phyloP scores from a whole-genome alignment of 495 filamentous ascomycete genomes.

The Neurospora sp. region DNA sequence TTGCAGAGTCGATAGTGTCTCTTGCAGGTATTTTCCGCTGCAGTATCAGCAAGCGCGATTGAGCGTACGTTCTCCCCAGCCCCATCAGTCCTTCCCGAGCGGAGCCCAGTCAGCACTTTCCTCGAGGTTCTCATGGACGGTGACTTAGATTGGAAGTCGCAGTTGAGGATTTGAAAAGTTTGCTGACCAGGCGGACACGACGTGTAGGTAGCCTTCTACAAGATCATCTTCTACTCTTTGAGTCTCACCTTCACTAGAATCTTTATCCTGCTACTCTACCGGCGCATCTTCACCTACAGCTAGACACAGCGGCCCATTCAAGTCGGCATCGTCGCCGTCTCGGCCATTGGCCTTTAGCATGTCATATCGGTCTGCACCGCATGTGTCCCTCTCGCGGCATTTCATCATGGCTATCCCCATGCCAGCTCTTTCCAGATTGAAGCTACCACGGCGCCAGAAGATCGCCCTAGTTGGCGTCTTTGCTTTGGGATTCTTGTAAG shows the following conservation, averaged over 20 bases:
- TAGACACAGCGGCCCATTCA: conserved; percentile 16
- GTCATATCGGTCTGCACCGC: conserved; percentile 15
- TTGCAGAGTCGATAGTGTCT: not conserved
- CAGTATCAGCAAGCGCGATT: conserved; percentile 15
- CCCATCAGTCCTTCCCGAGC: not conserved
- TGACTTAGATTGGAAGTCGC: too few species aligned
- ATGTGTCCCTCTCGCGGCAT: conserved; percentile 20
- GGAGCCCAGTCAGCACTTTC: not conserved
- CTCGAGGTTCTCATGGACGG: not conserved
- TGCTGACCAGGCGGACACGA: not conserved
- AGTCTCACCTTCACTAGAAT: conserved; percentile 19
- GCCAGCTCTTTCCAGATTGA: conserved; percentile 15
- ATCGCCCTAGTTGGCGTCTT: conserved; percentile 19
- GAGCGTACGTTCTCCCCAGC: conserved; percentile 10
- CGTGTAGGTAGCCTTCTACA: conserved; percentile 13
- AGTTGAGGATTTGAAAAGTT: not conserved
- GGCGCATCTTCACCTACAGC: conserved; percentile 21
- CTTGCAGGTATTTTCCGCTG: conserved; percentile 15
- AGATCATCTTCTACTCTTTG: conserved; percentile 20
- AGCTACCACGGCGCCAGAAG: conserved; percentile 18
- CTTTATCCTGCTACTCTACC: conserved; percentile 21
- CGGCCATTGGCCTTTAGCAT: conserved; percentile 16
- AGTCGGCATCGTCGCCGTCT: conserved; percentile 12
- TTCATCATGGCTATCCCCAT: conserved; percentile 21
- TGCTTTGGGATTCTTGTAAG: conserved; percentile 21